phyloP scores from a whole-genome alignment of 768 basidiomycete species.

The Boletus patriciae region DNA sequence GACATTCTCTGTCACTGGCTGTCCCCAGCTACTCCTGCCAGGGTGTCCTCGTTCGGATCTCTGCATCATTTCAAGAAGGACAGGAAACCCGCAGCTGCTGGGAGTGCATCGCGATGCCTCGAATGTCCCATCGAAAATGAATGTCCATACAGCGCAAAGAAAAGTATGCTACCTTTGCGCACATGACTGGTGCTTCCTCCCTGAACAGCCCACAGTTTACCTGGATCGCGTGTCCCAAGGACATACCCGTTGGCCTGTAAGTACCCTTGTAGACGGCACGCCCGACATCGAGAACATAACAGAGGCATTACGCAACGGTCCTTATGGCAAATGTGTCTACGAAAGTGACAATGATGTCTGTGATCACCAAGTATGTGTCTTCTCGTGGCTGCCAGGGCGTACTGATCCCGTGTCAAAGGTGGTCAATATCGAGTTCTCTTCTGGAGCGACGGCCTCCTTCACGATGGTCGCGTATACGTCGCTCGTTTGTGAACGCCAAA shows the following conservation, averaged over 20 bases:
- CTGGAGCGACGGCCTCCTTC: constrained; percentile 79
- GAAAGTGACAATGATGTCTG: constrained; percentile 84
- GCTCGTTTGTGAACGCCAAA: constrained; percentile 79
- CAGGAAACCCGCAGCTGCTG: constrained; percentile 68
- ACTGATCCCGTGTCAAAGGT: constrained; percentile 42
- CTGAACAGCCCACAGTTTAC: constrained; percentile 56
- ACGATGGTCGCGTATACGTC: constrained; percentile 87
- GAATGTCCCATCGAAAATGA: constrained; percentile 71
- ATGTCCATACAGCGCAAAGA: constrained; percentile 87
- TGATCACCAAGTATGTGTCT: constrained; percentile 64
- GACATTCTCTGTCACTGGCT: constrained; percentile 82
- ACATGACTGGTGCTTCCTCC: neutral
- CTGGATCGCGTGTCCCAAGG: constrained; percentile 64
- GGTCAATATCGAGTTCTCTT: constrained; percentile 84
- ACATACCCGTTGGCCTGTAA: constrained; percentile 58
- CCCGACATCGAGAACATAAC: constrained; percentile 88
- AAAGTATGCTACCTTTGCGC: constrained; percentile 46
- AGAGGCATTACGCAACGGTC: constrained; percentile 63
- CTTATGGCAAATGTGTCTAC: constrained; percentile 84
- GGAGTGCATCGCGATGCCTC: constrained; percentile 66
- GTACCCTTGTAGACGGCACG: constrained; percentile 70
- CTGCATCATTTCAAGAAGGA: constrained; percentile 77
- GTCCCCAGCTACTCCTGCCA: constrained; percentile 58
- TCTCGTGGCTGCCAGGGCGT: neutral
- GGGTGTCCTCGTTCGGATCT: constrained; percentile 85